Conservation (phyloP, 148 eudicot species). For the Rhododendron molle region DNA sequence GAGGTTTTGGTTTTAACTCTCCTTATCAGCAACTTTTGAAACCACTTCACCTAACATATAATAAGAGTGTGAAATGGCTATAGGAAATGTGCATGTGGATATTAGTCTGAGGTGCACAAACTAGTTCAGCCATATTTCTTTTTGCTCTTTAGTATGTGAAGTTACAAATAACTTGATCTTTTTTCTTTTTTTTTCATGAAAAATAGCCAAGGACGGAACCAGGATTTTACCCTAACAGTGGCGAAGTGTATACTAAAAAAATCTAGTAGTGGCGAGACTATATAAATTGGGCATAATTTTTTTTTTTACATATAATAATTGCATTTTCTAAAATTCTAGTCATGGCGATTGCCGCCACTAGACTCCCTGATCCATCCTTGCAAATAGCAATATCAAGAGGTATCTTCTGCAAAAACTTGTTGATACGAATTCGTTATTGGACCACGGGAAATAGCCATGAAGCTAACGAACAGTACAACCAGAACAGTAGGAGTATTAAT, state of each 20-base stretch:
- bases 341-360: no score
- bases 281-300: no score
- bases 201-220: no score
- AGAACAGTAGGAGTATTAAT: background rate
- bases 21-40: background rate
- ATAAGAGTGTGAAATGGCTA: background rate
- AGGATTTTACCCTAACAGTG: no score
- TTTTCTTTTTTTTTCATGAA: background rate
- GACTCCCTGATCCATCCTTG: no score
- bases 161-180: background rate
- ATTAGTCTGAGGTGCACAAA: background rate
- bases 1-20: background rate
- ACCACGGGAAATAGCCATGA: background rate
- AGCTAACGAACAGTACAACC: background rate
- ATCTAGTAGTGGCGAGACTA: no score
- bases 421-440: background rate
- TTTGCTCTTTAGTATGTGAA: background rate
- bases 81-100: background rate
- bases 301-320: no score
- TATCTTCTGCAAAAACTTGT: background rate
- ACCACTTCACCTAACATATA: background rate
- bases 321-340: no score
- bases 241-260: no score
- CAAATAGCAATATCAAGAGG: background rate
- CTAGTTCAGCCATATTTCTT: background rate